Evolutionary conservation across 331 rosid species (phyloP), one percentile per base, ranked within the genome.

Genomic region (Saraca asoca): DNA sequence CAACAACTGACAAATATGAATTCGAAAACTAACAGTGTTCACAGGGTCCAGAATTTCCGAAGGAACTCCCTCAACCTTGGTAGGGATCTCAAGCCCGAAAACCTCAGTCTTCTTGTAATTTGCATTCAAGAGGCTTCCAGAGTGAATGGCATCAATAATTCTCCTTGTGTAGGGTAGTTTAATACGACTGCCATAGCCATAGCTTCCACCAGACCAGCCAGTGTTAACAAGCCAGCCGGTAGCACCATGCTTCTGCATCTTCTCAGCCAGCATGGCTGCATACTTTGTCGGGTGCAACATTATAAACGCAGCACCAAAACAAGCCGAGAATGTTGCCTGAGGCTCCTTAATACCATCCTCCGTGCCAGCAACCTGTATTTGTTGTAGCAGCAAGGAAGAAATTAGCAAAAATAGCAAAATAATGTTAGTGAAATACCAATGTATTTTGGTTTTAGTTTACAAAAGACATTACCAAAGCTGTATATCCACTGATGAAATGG

Each of bases 401-500:
- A 3, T 7, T 31, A 50, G 44, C 51, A 56, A 50, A 49, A 19
- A 15, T 41, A 14, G 10, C 1, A 34, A 18, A 17, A 37, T 18
- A 10, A 35, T n/a, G n/a, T n/a, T n/a, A n/a, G n/a, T n/a, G 51
- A 42, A 2, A 24, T 3, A 24, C 1, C 1, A 24, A 24, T 24
- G 3, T 24, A 3, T 24, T 24, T 3, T 24, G 31, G 31, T 24
- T 24, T 15, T 51, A 49, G 72, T 49, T n/a, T 12, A 43, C 31
- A 18, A 34, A 9, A 68, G 52, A 39, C 7, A 4, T 17, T 73
- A 91, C 98, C 95, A 93, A 63, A n/a, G 98, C 98, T 29, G 99
- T 94, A 57, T 94, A 94, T 78, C 99, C 99, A 9, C 98, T 93
- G 80, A 93, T 90, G 85, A 93, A 93, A 68, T 93, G 98, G 72